Evolutionary conservation across 2,329 filamentous ascomycete species (phyloP).

Genomic region (Cladosporium sp.): DNA sequence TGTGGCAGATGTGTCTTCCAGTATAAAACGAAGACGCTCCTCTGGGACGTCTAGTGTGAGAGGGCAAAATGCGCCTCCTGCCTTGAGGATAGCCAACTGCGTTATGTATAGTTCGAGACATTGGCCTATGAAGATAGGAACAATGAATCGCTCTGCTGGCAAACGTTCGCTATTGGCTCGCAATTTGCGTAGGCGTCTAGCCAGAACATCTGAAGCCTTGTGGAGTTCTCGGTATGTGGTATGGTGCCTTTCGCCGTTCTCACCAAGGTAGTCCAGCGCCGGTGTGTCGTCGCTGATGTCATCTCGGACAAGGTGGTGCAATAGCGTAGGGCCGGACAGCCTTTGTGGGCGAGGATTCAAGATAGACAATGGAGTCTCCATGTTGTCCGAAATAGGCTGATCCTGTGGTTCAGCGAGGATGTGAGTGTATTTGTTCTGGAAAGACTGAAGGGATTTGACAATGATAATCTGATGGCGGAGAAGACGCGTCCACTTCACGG

Average conservation of each 20-base stretch:
- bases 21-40: constrained; percentile 77
- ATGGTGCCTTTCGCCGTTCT: constrained; percentile 46
- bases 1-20: constrained; percentile 70
- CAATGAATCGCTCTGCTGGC: constrained; percentile 46
- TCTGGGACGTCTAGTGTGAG: constrained; percentile 74
- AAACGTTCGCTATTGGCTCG: constrained; percentile 6
- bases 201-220: constrained; percentile 56
- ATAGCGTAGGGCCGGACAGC: constrained; percentile 56
- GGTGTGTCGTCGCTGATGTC: constrained; percentile 29
- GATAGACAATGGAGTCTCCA: constrained; percentile 49
- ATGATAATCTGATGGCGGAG: neutral
- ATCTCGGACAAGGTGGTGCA: constrained; percentile 64
- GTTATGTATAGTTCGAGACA: constrained; percentile 75
- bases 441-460: neutral
- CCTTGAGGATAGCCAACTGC: constrained; percentile 74
- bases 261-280: constrained; percentile 65
- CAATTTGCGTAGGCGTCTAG: constrained; percentile 48
- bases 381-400: neutral
- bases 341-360: constrained; percentile 56
- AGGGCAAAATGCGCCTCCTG: constrained; percentile 83
- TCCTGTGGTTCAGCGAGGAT: neutral
- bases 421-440: neutral
- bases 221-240: constrained; percentile 67
- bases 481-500: neutral
- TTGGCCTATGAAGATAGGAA: constrained; percentile 78